A percentile compares a stretch with the other conserved stretches of the same genome.
Conservation (phyloP, 805 yeast species). For the Ogataea nonfermentans region DNA sequence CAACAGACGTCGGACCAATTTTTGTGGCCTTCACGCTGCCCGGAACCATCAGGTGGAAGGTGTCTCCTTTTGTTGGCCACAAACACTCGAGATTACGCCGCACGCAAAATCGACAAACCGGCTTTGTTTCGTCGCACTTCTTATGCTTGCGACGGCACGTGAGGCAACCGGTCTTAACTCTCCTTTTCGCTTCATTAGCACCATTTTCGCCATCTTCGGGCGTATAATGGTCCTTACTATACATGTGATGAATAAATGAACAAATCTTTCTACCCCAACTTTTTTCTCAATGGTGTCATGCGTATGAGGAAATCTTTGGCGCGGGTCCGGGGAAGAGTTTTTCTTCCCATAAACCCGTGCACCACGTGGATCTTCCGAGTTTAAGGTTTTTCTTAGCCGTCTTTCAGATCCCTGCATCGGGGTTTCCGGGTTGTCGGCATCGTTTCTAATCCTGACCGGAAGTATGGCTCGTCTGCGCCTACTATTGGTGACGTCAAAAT, state of each 20-base stretch:
- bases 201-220: neutral
- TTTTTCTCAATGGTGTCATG: neutral
- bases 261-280: conserved; percentile 4
- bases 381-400: neutral
- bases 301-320: neutral
- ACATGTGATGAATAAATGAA: neutral
- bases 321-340: neutral
- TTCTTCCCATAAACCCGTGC: conserved; percentile 2
- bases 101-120: conserved; percentile 43
- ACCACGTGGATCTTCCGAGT: neutral
- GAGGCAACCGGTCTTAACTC: conserved; percentile 41
- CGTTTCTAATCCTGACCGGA: no score
- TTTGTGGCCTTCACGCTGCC: conserved; percentile 8
- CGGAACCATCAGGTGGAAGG: conserved; percentile 16
- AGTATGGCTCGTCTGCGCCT: no score
- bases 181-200: neutral
- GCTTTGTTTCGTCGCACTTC: conserved; percentile 51
- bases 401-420: no score
- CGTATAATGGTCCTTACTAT: neutral
- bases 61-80: conserved; percentile 27
- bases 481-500: no score
- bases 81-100: conserved; percentile 31
- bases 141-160: conserved; percentile 52
- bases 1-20: neutral
- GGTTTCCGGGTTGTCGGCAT: no score